These are phyloP conservation scores for Plasmodium coatneyi DNA, from an alignment of 169 alveolate species.

Conservation along the genomic window DNA sequence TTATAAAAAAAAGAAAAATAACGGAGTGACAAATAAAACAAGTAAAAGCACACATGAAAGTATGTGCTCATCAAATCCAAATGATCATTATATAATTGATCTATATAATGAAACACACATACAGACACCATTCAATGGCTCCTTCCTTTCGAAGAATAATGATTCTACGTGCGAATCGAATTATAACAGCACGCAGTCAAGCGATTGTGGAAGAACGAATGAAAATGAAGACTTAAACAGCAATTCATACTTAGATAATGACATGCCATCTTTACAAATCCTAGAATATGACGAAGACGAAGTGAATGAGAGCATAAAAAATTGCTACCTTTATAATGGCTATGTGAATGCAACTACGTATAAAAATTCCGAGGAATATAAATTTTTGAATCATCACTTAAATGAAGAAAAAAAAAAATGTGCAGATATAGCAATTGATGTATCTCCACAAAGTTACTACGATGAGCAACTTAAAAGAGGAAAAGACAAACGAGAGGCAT, in stretches of 20 bases:
- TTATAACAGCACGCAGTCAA: slow-evolving; percentile 28
- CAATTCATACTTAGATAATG: slow-evolving; percentile 59
- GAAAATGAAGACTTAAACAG: slow-evolving; percentile 30
- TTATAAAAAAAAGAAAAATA: slow-evolving; percentile 2
- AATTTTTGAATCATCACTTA: slow-evolving; percentile 50
- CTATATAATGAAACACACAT: slow-evolving; percentile 50
- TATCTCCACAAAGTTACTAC: slow-evolving; percentile 34
- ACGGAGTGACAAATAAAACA: slow-evolving; percentile 4
- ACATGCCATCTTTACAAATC: slow-evolving; percentile 26
- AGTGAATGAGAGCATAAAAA: slow-evolving; percentile 69
- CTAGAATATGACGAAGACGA: slow-evolving; percentile 72
- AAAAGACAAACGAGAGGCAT: not conserved
- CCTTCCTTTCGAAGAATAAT: slow-evolving; percentile 20
- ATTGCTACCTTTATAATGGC: slow-evolving; percentile 68
- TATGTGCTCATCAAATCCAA: slow-evolving; percentile 1
- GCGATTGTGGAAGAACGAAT: slow-evolving; percentile 16
- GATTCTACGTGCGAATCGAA: slow-evolving; percentile 19
- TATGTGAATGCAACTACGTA: slow-evolving; percentile 38
- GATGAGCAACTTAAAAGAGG: slow-evolving; percentile 24
- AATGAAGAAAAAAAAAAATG: slow-evolving; percentile 17
- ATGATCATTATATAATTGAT: slow-evolving; percentile 60
- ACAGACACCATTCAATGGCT: slow-evolving; percentile 7
- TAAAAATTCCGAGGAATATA: slow-evolving; percentile 70
- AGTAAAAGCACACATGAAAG: not conserved
- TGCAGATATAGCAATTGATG: slow-evolving; percentile 43